A percentile compares a stretch with the other conserved stretches of the same genome.
Conservation (phyloP, 805 yeast genomes). For the Barnettozyma californica region DNA sequence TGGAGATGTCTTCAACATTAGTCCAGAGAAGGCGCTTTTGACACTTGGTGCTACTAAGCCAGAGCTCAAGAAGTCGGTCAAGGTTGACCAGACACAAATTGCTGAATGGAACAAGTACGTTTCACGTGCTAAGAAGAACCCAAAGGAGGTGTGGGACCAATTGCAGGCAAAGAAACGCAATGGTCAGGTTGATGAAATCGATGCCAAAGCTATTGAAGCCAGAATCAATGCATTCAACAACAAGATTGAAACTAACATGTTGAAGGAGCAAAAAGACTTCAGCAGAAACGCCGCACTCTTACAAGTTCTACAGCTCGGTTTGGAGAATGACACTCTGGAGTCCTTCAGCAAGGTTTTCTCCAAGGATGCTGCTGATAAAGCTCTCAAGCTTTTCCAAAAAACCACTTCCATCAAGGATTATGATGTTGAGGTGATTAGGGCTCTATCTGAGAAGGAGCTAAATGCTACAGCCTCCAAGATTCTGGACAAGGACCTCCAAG, state of each 20-base stretch:
- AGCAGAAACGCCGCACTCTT: constrained; percentile 17
- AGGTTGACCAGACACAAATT: constrained; percentile 68
- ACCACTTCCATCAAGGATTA: constrained; percentile 13
- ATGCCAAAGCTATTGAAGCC: constrained; percentile 15
- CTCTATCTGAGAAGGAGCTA: constrained; percentile 10
- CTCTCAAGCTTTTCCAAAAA: constrained; percentile 19
- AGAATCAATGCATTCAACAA: constrained; percentile 16
- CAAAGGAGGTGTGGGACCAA: constrained; percentile 33
- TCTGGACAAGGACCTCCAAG: constrained; percentile 11
- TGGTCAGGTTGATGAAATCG: constrained; percentile 21
- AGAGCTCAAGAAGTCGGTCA: constrained; percentile 57
- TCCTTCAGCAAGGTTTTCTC: constrained; percentile 11
- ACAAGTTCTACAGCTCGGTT: constrained; percentile 15
- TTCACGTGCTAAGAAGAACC: constrained; percentile 44
- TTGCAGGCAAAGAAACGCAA: constrained; percentile 31
- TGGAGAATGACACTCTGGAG: constrained; percentile 13
- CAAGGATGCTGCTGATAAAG: constrained; percentile 20
- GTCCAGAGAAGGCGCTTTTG: constrained; percentile 76
- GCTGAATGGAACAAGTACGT: constrained; percentile 73
- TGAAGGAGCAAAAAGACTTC: constrained; percentile 18
- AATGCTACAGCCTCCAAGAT: constrained; percentile 6
- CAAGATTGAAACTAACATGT: constrained; percentile 17
- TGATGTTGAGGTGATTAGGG: constrained; percentile 12
- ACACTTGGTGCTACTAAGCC: constrained; percentile 89
- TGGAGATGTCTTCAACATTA: constrained; percentile 84